phyloP scores from a whole-genome alignment of 305 asterid species.

The Fraxinus baroniana region DNA sequence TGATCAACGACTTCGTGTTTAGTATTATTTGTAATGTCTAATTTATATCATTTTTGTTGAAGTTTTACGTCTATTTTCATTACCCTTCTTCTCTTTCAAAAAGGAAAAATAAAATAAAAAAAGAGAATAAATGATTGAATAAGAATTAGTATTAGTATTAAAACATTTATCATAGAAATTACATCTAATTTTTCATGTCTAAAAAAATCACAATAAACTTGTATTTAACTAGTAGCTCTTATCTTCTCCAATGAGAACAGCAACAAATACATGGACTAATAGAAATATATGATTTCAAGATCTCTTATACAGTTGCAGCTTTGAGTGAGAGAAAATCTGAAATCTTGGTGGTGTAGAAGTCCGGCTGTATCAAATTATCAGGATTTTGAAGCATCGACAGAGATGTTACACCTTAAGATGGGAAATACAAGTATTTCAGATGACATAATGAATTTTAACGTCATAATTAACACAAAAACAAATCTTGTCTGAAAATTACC shows the following conservation, averaged over 20 bases:
- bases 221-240: background rate
- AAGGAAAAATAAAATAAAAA: no score
- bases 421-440: background rate
- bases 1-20: background rate
- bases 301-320: constrained; percentile 53
- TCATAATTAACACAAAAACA: background rate
- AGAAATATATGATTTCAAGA: background rate
- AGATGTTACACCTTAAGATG: constrained; percentile 62
- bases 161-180: background rate
- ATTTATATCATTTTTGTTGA: background rate
- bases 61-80: background rate
- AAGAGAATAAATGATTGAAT: background rate
- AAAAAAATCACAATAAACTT: background rate
- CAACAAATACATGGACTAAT: background rate
- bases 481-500: constrained; percentile 34
- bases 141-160: background rate
- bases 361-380: constrained; percentile 68
- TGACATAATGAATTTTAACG: background rate
- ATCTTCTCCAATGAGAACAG: background rate
- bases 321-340: constrained; percentile 78
- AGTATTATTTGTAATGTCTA: background rate
- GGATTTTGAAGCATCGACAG: constrained; percentile 75
- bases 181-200: background rate
- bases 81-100: background rate
- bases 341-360: constrained; percentile 80